Base-by-base conservation (phyloP, 2,329 filamentous ascomycete genomes). In the Trichophyton rubrum region DNA sequence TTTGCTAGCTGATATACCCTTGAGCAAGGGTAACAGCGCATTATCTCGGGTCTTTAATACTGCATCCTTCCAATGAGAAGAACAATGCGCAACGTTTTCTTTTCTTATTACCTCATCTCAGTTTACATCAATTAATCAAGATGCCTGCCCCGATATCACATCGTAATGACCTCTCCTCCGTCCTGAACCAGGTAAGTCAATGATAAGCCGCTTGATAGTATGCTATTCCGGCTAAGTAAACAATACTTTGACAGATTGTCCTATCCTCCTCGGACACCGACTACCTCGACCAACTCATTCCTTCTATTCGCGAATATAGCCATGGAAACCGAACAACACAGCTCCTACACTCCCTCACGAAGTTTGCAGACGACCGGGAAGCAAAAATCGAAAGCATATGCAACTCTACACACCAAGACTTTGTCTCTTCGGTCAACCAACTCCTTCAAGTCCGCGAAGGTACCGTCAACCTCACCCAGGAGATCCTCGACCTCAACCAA, bases 401-500 rank as follows among this genome's bases (percentile, higher is more conserved):
- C 67, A 85, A 96, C 68, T 92, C 89, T 9, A 96, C 96, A 68
- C 93, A 99, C 69, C 92, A 97, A 70, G 93, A 96, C 69, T 99
- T 99, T 70, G 86, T 97, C 38, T 85, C 84, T 65, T 96, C 92
- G 0, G 90, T 99, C 66, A 95, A 93, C 68, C 90, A 95, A 70
- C 82, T 99, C n/a, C 88, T 97, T 67, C 83, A 85, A 62, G 90
- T 97, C 58, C 87, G 92, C 59, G 89, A 96, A 73, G 90, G 90
- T 45, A 97, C 92, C 0, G 90, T 96, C 45, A 81, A 83, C 53
- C 78, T 99, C 68, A 97, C 92, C 1, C 83, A 87, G 43, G 92
- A 99, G 72, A 97, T 99, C 62, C 78, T 99, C 64, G 84, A 89
- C 67, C 80, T 99, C 61, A 97, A 96, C 69, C 88, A 95, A 72